These are phyloP conservation scores for Hericium coralloides DNA, from an alignment of 768 basidiomycete species.

Conservation along the genomic window DNA sequence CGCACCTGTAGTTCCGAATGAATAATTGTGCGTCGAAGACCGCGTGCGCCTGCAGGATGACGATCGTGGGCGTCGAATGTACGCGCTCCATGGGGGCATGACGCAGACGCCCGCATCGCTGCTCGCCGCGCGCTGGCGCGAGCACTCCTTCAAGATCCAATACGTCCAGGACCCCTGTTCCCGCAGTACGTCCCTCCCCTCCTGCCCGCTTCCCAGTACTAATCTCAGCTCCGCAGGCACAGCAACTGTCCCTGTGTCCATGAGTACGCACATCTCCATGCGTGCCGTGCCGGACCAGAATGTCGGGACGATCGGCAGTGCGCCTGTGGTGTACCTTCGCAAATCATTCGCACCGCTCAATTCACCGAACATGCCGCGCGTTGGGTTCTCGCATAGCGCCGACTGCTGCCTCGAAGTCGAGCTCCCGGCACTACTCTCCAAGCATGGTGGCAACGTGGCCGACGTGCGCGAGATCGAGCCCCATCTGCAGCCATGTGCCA, in stretches of 20 bases:
- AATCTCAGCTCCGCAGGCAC: conserved; percentile 38
- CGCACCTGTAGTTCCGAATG: no score
- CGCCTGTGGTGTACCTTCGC: conserved; percentile 50
- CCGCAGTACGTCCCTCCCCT: conserved; percentile 42
- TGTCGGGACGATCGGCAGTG: conserved; percentile 54
- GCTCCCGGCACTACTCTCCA: conserved; percentile 77
- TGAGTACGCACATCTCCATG: conserved; percentile 79
- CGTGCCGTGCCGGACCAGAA: conserved; percentile 94
- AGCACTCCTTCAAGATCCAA: conserved; percentile 86
- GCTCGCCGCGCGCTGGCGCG: conserved; percentile 76
- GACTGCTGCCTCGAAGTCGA: conserved; percentile 96
- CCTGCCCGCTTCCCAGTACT: not conserved
- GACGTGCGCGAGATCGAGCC: conserved; percentile 87
- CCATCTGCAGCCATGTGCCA: no score
- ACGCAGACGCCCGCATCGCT: conserved; percentile 60
- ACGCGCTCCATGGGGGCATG: conserved; percentile 58
- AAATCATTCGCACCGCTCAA: conserved; percentile 47
- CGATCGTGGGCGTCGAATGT: conserved; percentile 60
- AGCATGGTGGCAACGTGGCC: conserved; percentile 71
- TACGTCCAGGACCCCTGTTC: conserved; percentile 77
- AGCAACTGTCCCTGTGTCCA: conserved; percentile 81
- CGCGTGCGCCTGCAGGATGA: conserved; percentile 59
- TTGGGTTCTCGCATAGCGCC: conserved; percentile 73
- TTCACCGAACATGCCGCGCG: conserved; percentile 64
- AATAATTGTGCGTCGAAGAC: conserved; percentile 62